Conservation (phyloP, 169 alveolate species). For the Plasmodium sp. region DNA sequence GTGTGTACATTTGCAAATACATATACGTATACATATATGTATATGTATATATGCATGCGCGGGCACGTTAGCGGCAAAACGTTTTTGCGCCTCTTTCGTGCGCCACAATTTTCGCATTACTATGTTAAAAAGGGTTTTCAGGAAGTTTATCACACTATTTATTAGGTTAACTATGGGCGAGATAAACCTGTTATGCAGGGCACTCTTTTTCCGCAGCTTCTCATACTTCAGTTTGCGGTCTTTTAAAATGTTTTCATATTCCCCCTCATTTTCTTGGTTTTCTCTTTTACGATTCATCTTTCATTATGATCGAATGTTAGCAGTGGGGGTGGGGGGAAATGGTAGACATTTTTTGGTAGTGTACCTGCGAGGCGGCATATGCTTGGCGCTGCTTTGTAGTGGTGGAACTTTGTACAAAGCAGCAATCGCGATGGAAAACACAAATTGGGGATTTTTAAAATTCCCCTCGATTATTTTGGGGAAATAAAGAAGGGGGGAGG, state of each 20-base stretch:
- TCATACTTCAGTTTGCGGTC: conserved; percentile 59
- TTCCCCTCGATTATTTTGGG: background rate
- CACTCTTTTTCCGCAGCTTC: conserved; percentile 21
- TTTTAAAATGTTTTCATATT: conserved; percentile 46
- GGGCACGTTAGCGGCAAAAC: background rate
- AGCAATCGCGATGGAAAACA: background rate
- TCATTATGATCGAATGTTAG: conserved; percentile 18
- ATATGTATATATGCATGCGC: background rate
- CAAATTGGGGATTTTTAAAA: background rate
- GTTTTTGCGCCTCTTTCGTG: background rate
- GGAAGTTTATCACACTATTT: conserved; percentile 13
- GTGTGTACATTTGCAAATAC: background rate
- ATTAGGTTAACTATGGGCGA: conserved; percentile 36
- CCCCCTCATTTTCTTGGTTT: conserved; percentile 15
- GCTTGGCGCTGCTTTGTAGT: background rate
- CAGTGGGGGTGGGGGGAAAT: background rate
- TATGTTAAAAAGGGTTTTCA: conserved; percentile 42
- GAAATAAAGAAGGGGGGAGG: background rate
- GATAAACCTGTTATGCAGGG: conserved; percentile 12
- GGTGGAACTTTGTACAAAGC: background rate
- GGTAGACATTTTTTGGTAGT: background rate
- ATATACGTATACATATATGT: background rate
- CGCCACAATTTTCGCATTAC: conserved; percentile 7
- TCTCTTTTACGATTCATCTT: conserved; percentile 41
- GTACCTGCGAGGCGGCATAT: background rate